A percentile compares a stretch with the other conserved stretches of the same genome.
phyloP scores from a whole-genome alignment of 306 rosid genomes.

The Dalbergia cultrata region DNA sequence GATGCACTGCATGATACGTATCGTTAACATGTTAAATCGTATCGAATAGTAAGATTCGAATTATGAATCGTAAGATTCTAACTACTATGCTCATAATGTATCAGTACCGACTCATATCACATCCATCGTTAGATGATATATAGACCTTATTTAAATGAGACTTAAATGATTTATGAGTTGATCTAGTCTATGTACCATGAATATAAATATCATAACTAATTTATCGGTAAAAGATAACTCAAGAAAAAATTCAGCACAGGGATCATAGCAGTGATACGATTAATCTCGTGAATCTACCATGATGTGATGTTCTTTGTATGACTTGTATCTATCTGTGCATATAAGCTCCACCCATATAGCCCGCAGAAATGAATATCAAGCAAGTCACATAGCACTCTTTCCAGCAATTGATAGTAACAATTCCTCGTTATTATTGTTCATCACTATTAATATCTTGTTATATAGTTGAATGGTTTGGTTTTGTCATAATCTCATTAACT shows the following conservation, averaged over 20 bases:
- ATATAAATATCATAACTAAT: too few relatives aligned
- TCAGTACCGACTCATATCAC: too few relatives aligned
- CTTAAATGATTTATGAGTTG: too few relatives aligned
- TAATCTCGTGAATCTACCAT: background rate
- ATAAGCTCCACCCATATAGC: conserved; percentile 18
- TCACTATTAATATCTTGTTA: background rate
- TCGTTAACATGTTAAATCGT: too few relatives aligned
- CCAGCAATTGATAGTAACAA: conserved; percentile 51
- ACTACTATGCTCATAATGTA: too few relatives aligned
- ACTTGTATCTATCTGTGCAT: conserved; percentile 28
- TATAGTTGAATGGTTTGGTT: background rate
- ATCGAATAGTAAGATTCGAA: too few relatives aligned
- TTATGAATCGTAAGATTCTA: too few relatives aligned
- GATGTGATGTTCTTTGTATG: conserved; percentile 13
- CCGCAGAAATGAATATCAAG: conserved; percentile 13
- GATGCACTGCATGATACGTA: too few relatives aligned
- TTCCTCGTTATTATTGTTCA: conserved; percentile 30
- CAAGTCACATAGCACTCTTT: conserved; percentile 22
- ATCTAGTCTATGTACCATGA: too few relatives aligned
- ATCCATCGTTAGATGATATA: too few relatives aligned
- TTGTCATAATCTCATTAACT: conserved; percentile 10
- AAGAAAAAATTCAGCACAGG: background rate
- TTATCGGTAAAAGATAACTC: too few relatives aligned
- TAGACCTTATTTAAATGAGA: too few relatives aligned
- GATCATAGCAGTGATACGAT: background rate